Conservation (phyloP, 768 basidiomycete genomes). For the Pulveroboletus sp. region DNA sequence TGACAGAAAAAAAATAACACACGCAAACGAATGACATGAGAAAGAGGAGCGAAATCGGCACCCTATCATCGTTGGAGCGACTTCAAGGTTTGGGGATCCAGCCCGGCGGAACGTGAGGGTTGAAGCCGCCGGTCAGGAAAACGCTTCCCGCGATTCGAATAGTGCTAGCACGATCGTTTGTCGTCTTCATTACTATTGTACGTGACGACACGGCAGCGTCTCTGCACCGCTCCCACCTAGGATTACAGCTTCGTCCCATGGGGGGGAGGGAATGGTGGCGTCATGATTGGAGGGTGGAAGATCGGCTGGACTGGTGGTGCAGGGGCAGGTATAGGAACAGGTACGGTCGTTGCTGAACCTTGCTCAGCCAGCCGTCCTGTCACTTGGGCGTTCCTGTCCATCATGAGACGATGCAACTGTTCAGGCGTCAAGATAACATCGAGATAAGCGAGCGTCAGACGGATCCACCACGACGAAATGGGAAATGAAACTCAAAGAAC, state of each 20-base stretch:
- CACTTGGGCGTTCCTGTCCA: conserved; percentile 64
- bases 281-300: conserved; percentile 31
- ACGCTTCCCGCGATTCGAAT: conserved; percentile 10
- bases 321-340: conserved; percentile 24
- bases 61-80: no score
- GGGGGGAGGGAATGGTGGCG: conserved; percentile 26
- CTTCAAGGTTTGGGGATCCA: no score
- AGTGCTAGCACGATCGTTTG: neutral
- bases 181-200: conserved; percentile 21
- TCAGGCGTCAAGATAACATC: conserved; percentile 10
- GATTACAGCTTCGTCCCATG: conserved; percentile 31
- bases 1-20: neutral
- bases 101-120: neutral
- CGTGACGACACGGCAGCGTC: conserved; percentile 9
- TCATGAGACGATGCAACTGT: conserved; percentile 68
- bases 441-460: conserved; percentile 12
- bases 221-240: neutral
- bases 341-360: conserved; percentile 6
- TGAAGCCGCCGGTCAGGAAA: neutral
- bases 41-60: neutral
- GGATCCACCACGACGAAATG: conserved; percentile 5
- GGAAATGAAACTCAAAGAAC: conserved; percentile 9
- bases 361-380: conserved; percentile 41
- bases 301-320: conserved; percentile 18
- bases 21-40: no score